A percentile compares a stretch with the other conserved stretches of the same genome.
Evolutionary conservation across 768 basidiomycete species (phyloP).

Genomic region (Boletus sp.): DNA sequence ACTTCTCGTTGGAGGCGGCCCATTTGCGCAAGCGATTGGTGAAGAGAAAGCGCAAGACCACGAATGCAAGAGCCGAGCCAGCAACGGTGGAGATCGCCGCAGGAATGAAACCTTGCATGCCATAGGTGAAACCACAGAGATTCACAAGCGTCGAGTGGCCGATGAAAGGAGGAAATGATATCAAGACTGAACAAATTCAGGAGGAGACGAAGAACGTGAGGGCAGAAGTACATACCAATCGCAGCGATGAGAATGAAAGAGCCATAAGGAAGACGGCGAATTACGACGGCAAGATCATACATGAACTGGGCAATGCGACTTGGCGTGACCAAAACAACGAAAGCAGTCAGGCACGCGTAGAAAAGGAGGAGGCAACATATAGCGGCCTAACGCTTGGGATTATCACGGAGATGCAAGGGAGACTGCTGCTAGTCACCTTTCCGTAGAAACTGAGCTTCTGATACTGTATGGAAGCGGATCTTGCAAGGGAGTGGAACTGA

Average conservation of each 20-base stretch:
- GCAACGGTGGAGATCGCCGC: conserved; percentile 57
- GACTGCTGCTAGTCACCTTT: conserved; percentile 41
- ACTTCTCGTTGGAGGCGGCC: conserved; percentile 62
- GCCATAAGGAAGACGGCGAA: conserved; percentile 59
- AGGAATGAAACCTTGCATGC: conserved; percentile 71
- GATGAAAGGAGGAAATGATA: conserved; percentile 33
- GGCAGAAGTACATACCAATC: conserved; percentile 53
- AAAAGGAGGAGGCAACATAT: conserved; percentile 59
- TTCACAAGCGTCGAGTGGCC: conserved; percentile 39
- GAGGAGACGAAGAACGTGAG: conserved; percentile 50
- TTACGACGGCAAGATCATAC: conserved; percentile 63
- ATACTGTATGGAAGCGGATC: conserved; percentile 40
- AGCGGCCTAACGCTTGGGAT: conserved; percentile 35
- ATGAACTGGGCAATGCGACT: conserved; percentile 63
- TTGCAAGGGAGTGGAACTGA: conserved; percentile 28
- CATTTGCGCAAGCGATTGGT: conserved; percentile 52
- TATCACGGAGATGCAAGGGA: conserved; percentile 8
- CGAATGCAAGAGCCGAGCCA: conserved; percentile 62
- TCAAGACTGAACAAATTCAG: conserved; percentile 21
- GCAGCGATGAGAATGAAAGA: conserved; percentile 52
- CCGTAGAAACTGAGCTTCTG: conserved; percentile 46
- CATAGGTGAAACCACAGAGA: conserved; percentile 81
- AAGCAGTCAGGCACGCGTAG: conserved; percentile 43
- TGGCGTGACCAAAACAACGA: conserved; percentile 56
- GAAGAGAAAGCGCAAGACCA: conserved; percentile 58